These are phyloP conservation scores for Naganishia liquefaciens DNA, from an alignment of 1,284 basidiomycete species.

Conservation along the genomic window DNA sequence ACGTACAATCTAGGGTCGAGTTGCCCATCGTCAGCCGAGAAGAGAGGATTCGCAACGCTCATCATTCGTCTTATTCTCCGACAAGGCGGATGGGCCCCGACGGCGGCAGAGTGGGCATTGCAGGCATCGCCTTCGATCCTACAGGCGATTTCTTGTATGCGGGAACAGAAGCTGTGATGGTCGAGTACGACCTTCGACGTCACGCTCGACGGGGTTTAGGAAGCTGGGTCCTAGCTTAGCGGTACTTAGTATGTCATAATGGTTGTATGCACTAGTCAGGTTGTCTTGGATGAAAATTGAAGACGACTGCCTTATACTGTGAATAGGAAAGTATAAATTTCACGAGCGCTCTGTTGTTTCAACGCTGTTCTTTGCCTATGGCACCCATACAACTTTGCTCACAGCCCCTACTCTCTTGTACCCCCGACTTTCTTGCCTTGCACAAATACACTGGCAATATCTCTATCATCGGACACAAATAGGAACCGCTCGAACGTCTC, in stretches of 20 bases:
- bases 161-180: conserved; percentile 51
- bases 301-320: no score
- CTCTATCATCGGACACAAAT: conserved; percentile 82
- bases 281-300: no score
- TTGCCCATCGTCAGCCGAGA: conserved; percentile 41
- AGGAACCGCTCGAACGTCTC: conserved; percentile 46
- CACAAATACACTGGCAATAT: conserved; percentile 81
- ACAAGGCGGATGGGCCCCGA: conserved; percentile 39
- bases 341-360: no score
- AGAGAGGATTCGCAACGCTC: conserved; percentile 26
- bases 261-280: no score
- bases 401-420: background rate
- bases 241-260: background rate
- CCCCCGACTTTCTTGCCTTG: conserved; percentile 78
- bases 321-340: no score
- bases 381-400: background rate
- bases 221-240: conserved; percentile 17
- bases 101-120: conserved; percentile 46
- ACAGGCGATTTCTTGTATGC: conserved; percentile 52
- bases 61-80: conserved; percentile 23
- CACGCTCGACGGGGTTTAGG: conserved; percentile 24
- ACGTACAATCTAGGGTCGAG: conserved; percentile 49
- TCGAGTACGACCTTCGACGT: conserved; percentile 52
- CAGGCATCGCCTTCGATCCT: conserved; percentile 51
- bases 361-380: background rate